phyloP scores from a whole-genome alignment of 2,329 filamentous ascomycete genomes.

The Pyrenochaeta sp. region DNA sequence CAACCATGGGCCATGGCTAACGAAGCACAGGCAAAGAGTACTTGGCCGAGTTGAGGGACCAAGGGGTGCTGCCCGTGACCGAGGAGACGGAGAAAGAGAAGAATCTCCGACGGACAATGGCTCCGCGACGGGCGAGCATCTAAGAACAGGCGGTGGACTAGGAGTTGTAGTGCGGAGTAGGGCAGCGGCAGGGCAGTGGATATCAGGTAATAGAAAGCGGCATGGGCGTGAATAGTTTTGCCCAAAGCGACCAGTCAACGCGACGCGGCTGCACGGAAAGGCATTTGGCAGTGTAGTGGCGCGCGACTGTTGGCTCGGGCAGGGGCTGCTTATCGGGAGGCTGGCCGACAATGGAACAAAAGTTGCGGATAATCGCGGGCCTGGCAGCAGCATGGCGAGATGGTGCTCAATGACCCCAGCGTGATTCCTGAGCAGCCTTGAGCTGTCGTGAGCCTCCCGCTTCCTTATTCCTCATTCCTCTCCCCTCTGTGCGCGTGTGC shows the following conservation, averaged over 20 bases:
- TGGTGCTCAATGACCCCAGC: not conserved
- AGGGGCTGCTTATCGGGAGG: slow-evolving; percentile 18
- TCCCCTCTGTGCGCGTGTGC: not conserved
- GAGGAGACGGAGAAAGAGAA: slow-evolving; percentile 60
- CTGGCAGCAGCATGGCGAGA: no score
- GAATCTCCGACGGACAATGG: slow-evolving; percentile 61
- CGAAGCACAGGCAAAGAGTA: slow-evolving; percentile 68
- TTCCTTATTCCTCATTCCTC: not conserved
- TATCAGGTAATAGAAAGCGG: slow-evolving; percentile 27
- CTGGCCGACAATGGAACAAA: slow-evolving; percentile 1
- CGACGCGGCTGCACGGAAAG: slow-evolving; percentile 18
- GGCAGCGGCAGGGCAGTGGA: slow-evolving; percentile 2
- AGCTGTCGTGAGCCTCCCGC: slow-evolving; percentile 8
- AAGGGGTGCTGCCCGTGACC: slow-evolving; percentile 73
- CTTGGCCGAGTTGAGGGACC: slow-evolving; percentile 75
- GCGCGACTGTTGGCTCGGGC: slow-evolving; percentile 10
- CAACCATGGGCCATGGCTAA: no score
- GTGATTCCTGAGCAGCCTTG: slow-evolving; percentile 1
- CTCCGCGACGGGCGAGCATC: slow-evolving; percentile 49
- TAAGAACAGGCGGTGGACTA: no score
- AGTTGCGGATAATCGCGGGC: slow-evolving; percentile 18
- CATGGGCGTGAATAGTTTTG: slow-evolving; percentile 17
- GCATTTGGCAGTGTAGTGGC: slow-evolving; percentile 20
- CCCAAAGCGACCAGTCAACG: slow-evolving; percentile 21
- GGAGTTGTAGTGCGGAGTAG: slow-evolving; percentile 20